Base-by-base conservation (phyloP, 345 rosid genomes). In the Lagerstroemia speciosa region DNA sequence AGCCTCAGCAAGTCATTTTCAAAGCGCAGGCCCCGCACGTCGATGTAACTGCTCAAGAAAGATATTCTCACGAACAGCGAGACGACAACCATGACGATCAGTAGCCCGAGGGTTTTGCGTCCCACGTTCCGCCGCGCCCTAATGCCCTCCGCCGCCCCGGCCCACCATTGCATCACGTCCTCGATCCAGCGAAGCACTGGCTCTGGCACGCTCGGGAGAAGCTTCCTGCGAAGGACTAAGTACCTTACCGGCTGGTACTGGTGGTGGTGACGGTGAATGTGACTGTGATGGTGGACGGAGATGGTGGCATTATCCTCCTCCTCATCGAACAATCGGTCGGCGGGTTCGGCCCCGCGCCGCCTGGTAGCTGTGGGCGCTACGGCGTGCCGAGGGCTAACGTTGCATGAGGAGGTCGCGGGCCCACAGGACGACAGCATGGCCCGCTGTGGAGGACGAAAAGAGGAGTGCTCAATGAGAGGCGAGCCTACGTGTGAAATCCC, bases 21-120 rank as follows among this genome's bases (percentile, higher is more conserved):
- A 2, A 65, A 75, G 43, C 12, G 50, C 43, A 48, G 75, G 67
- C 72, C 64, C 8, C 73, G 74, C 40, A 67, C 43, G 41, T 71
- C 76, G 38, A 77, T 77, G 33, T 83, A 70, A 22, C 67, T 74
- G 71, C 76, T 70, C 73, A 86, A 74, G 45, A 84, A 68, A 75
- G 86, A 82, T 6, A 80, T 83, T 70, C 79, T 89, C 11, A 85
- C 65, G 61, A 94, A 88, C 24, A 83, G 76, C 24, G 97, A 86
- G 57, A 83, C 45, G 24, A 89, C 87, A 33, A 73, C 85, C 76
- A 89, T 74, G 4, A 78, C 48, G 82, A 87, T 74, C 37, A 94
- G 73, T 3, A 75, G 67, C 2, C 73, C 81, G 55, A 85, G 60
- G 67, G 86, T 69, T 73, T 75, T 85, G 15, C 96, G 87, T 41